Evolutionary conservation across 139 green algal species (phyloP).

Genomic region (Chlorella sp.): DNA sequence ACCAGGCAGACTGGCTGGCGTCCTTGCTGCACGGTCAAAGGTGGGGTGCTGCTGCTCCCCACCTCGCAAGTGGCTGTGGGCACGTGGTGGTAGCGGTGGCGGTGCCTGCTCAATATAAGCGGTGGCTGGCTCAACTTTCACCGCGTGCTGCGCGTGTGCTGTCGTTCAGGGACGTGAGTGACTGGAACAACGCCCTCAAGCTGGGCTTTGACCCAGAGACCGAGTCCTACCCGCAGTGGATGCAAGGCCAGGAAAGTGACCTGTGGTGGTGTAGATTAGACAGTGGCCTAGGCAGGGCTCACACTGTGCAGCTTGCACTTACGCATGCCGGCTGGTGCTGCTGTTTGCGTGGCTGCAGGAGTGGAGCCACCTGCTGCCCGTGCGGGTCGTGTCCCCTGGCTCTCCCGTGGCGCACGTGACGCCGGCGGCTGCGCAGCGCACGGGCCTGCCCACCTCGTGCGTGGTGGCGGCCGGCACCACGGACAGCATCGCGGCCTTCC

Average conservation of each 20-base stretch:
- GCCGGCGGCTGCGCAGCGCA: constrained; percentile 14
- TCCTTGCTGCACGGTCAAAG: constrained; percentile 54
- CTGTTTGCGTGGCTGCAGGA: not conserved
- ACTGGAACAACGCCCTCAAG: constrained; percentile 97
- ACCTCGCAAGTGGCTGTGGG: too few species aligned
- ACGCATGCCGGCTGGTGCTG: too few species aligned
- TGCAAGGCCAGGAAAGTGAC: constrained; percentile 59
- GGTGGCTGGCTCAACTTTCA: too few species aligned
- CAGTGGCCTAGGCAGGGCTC: too few species aligned
- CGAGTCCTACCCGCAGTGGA: constrained; percentile 74
- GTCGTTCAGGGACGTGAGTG: constrained; percentile 45
- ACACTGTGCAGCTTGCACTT: too few species aligned
- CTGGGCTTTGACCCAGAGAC: constrained; percentile 75
- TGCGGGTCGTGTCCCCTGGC: constrained; percentile 60
- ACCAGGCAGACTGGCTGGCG: constrained; percentile 77
- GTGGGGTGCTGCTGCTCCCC: not conserved
- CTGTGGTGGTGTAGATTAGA: too few species aligned
- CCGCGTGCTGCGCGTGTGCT: too few species aligned
- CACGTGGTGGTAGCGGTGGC: too few species aligned
- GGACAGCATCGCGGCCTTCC: constrained; percentile 91
- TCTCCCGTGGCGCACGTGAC: constrained; percentile 47
- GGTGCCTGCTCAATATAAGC: too few species aligned
- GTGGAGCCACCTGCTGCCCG: constrained; percentile 48
- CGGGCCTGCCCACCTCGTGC: constrained; percentile 21
- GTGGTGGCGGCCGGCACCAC: constrained; percentile 68